Evolutionary conservation across 2,329 filamentous ascomycete species (phyloP).

Genomic region (Rhynchosporium graminicola): DNA sequence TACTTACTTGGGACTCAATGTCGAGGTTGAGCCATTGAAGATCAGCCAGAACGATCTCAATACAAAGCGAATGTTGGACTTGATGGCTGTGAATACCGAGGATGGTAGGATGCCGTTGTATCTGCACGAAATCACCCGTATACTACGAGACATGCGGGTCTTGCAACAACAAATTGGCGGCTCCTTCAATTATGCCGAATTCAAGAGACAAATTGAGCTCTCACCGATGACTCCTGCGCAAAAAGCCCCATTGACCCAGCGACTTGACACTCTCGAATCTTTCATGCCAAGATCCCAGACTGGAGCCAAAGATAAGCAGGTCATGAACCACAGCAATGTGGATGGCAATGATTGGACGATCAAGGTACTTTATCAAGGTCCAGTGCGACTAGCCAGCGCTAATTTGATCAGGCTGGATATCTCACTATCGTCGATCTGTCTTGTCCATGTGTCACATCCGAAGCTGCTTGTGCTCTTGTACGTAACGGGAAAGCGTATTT

Average conservation of each 20-base stretch:
- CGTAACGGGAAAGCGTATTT: too few relatives aligned
- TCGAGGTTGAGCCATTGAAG: slow-evolving; percentile 48
- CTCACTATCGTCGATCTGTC: slow-evolving; percentile 72
- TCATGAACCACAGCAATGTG: neutral
- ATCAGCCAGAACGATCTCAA: slow-evolving; percentile 52
- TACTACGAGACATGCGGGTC: slow-evolving; percentile 53
- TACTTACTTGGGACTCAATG: slow-evolving; percentile 46
- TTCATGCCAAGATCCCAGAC: slow-evolving; percentile 52
- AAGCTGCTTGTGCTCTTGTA: slow-evolving; percentile 63
- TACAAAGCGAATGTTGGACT: slow-evolving; percentile 52
- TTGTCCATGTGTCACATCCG: slow-evolving; percentile 67
- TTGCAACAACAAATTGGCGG: slow-evolving; percentile 38
- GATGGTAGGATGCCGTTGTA: slow-evolving; percentile 51
- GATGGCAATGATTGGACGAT: slow-evolving; percentile 33
- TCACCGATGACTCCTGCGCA: slow-evolving; percentile 52
- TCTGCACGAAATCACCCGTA: slow-evolving; percentile 48
- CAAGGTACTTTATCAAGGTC: slow-evolving; percentile 19
- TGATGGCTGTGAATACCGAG: slow-evolving; percentile 53
- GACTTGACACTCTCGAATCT: slow-evolving; percentile 63
- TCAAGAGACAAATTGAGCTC: slow-evolving; percentile 43
- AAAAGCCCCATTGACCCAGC: slow-evolving; percentile 54
- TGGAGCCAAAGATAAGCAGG: neutral
- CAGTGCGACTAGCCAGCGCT: slow-evolving; percentile 38
- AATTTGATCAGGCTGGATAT: slow-evolving; percentile 56
- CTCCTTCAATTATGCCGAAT: slow-evolving; percentile 48